A percentile compares a stretch with the other conserved stretches of the same genome.
These are phyloP conservation scores for Sporisorium graminicola DNA, from an alignment of 1,284 basidiomycete genomes.

Conservation along the genomic window DNA sequence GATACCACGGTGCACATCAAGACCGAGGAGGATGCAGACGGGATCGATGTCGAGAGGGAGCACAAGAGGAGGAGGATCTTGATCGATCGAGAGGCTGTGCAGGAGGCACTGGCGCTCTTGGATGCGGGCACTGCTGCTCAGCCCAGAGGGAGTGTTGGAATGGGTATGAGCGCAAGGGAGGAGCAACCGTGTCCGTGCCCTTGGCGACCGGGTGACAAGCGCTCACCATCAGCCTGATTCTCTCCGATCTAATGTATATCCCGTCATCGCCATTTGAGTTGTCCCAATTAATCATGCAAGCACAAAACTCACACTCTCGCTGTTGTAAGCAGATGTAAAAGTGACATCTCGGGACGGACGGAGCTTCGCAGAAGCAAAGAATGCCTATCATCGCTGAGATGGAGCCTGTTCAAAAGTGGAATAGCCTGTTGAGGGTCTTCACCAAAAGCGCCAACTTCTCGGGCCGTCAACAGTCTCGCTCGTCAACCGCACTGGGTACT, in stretches of 20 bases:
- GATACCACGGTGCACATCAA: conserved; percentile 21
- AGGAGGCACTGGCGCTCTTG: conserved; percentile 57
- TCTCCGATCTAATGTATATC: not conserved
- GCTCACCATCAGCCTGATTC: conserved; percentile 1
- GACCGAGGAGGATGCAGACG: conserved; percentile 17
- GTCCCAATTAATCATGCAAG: not conserved
- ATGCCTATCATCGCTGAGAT: too few species aligned
- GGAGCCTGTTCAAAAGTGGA: not conserved
- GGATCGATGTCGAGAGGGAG: conserved; percentile 17
- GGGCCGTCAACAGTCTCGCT: not conserved
- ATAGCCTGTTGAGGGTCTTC: not conserved
- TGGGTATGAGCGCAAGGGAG: conserved; percentile 9
- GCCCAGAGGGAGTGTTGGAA: conserved; percentile 14
- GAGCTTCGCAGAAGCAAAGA: too few species aligned
- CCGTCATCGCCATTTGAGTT: not conserved
- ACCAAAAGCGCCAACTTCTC: not conserved
- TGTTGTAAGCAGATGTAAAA: not conserved
- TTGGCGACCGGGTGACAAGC: conserved; percentile 38
- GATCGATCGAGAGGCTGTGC: conserved; percentile 56
- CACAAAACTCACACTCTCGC: too few species aligned
- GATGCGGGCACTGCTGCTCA: conserved; percentile 49
- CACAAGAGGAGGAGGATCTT: conserved; percentile 54
- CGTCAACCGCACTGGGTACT: not conserved
- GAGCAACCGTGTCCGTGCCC: conserved; percentile 39
- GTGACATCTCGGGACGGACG: too few species aligned